phyloP scores from a whole-genome alignment of 371 early-diverging fungal genomes.

The Apophysomyces trapeziformis region DNA sequence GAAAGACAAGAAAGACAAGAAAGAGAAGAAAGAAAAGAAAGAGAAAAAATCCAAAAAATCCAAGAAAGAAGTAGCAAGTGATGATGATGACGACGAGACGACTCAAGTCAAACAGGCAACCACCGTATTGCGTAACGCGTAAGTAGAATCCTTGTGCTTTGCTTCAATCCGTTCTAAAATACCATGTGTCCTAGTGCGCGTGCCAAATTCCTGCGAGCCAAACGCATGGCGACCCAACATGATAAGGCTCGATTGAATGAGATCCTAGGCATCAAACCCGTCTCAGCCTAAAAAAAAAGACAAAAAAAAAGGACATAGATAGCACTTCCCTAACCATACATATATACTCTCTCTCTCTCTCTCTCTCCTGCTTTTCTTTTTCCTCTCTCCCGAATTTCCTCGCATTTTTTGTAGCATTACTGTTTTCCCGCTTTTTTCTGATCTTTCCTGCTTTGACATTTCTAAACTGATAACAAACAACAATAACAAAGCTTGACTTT shows the following conservation, averaged over 20 bases:
- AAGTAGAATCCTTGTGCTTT: slow-evolving; percentile 26
- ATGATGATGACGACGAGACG: slow-evolving; percentile 28
- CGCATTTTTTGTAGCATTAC: slow-evolving; percentile 9
- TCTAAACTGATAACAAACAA: too few species aligned
- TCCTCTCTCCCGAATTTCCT: background rate
- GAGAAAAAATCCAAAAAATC: slow-evolving; percentile 13
- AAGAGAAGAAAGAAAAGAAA: slow-evolving; percentile 27
- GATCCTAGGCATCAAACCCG: slow-evolving; percentile 57
- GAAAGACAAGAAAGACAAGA: slow-evolving; percentile 57
- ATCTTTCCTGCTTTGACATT: too few species aligned
- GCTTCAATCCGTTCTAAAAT: too few species aligned
- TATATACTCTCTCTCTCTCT: too few species aligned
- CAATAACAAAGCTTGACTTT: too few species aligned
- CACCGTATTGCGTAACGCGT: slow-evolving; percentile 57
- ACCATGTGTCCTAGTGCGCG: slow-evolving; percentile 54
- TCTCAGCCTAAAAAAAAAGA: slow-evolving; percentile 5
- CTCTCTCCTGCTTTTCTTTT: background rate
- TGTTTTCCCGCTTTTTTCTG: background rate
- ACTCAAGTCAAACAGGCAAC: slow-evolving; percentile 31
- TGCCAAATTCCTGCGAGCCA: slow-evolving; percentile 74
- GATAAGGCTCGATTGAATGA: slow-evolving; percentile 55
- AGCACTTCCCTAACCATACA: too few species aligned
- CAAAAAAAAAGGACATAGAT: too few species aligned
- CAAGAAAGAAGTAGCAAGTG: slow-evolving; percentile 13
- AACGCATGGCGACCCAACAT: slow-evolving; percentile 61